Base-by-base conservation (phyloP, 208 protist species). In the Acanthamoeba healyi region DNA sequence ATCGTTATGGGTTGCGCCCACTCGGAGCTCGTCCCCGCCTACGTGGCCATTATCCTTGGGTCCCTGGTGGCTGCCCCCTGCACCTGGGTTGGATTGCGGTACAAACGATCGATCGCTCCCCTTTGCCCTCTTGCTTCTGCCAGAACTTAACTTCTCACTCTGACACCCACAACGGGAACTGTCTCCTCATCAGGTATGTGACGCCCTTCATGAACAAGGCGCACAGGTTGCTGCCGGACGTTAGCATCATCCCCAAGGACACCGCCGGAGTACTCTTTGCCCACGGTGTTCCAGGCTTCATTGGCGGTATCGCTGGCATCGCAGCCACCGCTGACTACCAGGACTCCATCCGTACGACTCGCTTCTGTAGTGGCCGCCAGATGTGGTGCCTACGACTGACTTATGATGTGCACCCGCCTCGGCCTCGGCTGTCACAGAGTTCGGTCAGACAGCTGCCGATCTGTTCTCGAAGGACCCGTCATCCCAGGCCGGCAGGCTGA, bases 1-100 rank as follows among this genome's bases (percentile, higher is more conserved):
- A 96, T 98, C 10, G 96, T 96, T 40, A 74, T 98, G 36, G 97
- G 97, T 38, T 67, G 92, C 22, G 46, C 49, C 32, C 84, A 95
- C 58, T 84, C 97, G 82, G 26, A 97, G 29, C 19, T 94, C 7
- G 94, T 97, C 61, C 14, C n/a, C 19, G 93, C 97, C 22, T 94
- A 42, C 40, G 94, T 63, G 49, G 96, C 96, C 51, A 74, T 77
- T 3, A 77, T 77, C 22, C 67, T 77, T 29, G 67, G 67, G 34
- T 77, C 67, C 38, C 67, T 77, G 34, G 44, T 77, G 0, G 67
- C 67, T 15, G 67, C 67, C 19, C 67, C 67, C 34, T 77, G 67
- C 67, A 77, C 67, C 38, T 77, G 67, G 67, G 67, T 77, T 97
- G 29, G 32, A 90, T 24, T 77, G 96, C 54, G 97, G 97, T 82